phyloP scores from a whole-genome alignment of 2,329 filamentous ascomycete genomes.

The Torrubiellomyces zombiae region DNA sequence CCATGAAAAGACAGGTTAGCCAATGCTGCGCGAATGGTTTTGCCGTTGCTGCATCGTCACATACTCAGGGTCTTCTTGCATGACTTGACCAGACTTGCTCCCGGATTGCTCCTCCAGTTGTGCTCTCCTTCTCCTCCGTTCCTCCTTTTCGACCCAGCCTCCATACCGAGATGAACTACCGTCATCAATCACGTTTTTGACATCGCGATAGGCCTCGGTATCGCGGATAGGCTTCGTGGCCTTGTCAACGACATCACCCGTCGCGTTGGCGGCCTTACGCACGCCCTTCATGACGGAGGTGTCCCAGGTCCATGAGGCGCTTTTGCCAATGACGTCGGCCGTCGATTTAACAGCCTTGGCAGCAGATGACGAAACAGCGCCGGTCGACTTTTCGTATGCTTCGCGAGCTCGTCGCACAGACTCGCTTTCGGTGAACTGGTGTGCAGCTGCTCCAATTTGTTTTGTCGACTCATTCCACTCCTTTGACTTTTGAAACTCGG shows the following conservation, averaged over 20 bases:
- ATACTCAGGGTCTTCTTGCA: constrained; percentile 79
- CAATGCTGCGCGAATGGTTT: too few species aligned
- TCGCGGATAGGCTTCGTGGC: constrained; percentile 87
- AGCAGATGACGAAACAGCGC: constrained; percentile 63
- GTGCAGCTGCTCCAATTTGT: constrained; percentile 71
- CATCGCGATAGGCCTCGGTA: constrained; percentile 85
- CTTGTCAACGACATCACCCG: constrained; percentile 78
- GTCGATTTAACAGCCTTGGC: constrained; percentile 71
- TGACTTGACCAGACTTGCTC: constrained; percentile 32
- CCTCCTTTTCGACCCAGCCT: constrained; percentile 93
- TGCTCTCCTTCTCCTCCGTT: constrained; percentile 67
- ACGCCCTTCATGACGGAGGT: constrained; percentile 85
- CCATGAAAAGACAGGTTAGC: constrained; percentile 14
- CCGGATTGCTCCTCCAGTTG: constrained; percentile 47
- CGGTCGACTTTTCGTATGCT: constrained; percentile 75
- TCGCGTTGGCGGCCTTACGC: constrained; percentile 68
- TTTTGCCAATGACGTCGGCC: constrained; percentile 72
- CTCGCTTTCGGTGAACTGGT: constrained; percentile 87
- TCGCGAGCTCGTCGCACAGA: constrained; percentile 71
- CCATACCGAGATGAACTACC: constrained; percentile 92
- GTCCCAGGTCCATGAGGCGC: constrained; percentile 94
- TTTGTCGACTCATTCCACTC: constrained; percentile 99
- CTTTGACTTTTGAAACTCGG: constrained; percentile 90
- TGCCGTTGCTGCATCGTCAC: too few species aligned
- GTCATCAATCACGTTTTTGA: constrained; percentile 93